Evolutionary conservation across 441 rosid species (phyloP).

Genomic region (Mallotus japonicus): DNA sequence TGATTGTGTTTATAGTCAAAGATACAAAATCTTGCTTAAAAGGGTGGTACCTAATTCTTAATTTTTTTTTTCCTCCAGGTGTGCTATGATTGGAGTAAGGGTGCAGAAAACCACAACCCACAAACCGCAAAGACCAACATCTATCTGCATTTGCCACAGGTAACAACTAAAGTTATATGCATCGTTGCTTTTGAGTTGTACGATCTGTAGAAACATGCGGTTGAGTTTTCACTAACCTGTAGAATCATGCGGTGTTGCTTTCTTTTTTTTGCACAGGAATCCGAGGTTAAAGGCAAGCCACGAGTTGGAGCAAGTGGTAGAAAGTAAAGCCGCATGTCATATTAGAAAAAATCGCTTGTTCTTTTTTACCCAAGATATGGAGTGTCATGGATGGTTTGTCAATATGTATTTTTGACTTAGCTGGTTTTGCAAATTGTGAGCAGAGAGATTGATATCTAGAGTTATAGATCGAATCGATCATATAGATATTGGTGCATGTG

Average conservation of each 20-base stretch:
- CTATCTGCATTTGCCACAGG: constrained; percentile 86
- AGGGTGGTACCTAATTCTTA: background rate
- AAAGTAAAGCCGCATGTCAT: constrained; percentile 37
- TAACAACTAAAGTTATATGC: constrained; percentile 15
- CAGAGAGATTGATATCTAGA: background rate
- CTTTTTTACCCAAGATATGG: background rate
- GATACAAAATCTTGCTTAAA: background rate
- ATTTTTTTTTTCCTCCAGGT: constrained; percentile 41
- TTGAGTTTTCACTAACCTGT: background rate
- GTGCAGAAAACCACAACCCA: constrained; percentile 99
- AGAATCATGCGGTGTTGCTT: background rate
- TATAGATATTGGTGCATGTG: background rate
- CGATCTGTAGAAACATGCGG: background rate
- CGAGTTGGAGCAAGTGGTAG: constrained; percentile 64
- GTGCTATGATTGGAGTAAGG: constrained; percentile 97
- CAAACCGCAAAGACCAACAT: constrained; percentile 74
- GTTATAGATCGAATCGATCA: background rate
- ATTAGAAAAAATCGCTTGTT: background rate
- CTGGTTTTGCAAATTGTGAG: background rate
- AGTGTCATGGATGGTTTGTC: background rate
- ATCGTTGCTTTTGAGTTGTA: background rate
- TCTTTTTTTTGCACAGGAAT: constrained; percentile 46
- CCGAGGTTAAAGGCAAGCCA: constrained; percentile 87
- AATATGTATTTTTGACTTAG: background rate
- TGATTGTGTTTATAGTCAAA: no score